phyloP scores from a whole-genome alignment of 2,329 filamentous ascomycete species.

The Nemania abortiva region DNA sequence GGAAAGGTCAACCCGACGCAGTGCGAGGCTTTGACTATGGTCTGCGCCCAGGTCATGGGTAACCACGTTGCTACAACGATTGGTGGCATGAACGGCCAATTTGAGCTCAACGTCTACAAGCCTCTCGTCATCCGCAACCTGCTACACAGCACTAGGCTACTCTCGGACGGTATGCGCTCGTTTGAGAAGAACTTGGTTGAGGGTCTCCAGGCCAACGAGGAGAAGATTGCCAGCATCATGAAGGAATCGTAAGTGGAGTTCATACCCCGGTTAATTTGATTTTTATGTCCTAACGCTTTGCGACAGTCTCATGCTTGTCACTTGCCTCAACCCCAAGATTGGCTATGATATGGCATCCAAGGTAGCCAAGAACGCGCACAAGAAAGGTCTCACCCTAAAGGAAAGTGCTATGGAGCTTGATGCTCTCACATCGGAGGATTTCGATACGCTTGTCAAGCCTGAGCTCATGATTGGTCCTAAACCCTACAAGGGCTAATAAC shows the following conservation, averaged over 20 bases:
- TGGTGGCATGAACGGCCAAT: conserved; percentile 96
- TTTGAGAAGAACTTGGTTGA: conserved; percentile 94
- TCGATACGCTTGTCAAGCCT: conserved; percentile 88
- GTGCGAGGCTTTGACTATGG: conserved; percentile 97
- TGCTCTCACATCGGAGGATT: conserved; percentile 88
- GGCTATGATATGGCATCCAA: conserved; percentile 98
- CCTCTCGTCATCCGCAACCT: conserved; percentile 95
- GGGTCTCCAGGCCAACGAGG: conserved; percentile 92
- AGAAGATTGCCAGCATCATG: conserved; percentile 88
- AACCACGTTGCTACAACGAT: conserved; percentile 95
- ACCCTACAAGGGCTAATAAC: conserved; percentile 64
- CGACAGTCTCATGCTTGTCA: conserved; percentile 92
- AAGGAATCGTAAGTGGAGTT: conserved; percentile 84
- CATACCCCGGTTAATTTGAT: not conserved
- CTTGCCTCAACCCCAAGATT: conserved; percentile 96
- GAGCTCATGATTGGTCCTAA: conserved; percentile 95
- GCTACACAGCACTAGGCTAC: conserved; percentile 88
- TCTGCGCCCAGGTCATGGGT: conserved; percentile 97
- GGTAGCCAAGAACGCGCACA: conserved; percentile 98
- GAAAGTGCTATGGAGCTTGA: conserved; percentile 93
- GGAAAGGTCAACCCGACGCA: conserved; percentile 99
- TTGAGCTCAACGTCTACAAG: conserved; percentile 99
- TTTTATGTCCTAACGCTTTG: conserved; percentile 17
- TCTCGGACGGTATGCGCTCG: conserved; percentile 92
- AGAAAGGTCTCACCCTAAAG: conserved; percentile 96